These are phyloP conservation scores for Pyrus betulifolia DNA, from an alignment of 306 rosid species.

Conservation along the genomic window DNA sequence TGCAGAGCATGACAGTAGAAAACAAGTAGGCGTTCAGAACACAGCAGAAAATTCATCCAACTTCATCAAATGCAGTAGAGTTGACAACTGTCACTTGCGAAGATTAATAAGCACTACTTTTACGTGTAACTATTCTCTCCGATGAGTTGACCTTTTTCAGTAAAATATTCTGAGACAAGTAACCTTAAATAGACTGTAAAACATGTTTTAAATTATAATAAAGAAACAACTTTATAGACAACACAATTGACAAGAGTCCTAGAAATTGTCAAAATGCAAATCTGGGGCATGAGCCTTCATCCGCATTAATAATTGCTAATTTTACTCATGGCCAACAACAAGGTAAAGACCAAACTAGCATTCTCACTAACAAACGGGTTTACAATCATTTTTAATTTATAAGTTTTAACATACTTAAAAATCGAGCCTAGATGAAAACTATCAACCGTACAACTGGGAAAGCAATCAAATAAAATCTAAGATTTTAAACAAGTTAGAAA, in stretches of 20 bases:
- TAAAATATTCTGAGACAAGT: neutral
- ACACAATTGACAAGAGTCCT: neutral
- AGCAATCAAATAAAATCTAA: neutral
- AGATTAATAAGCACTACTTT: neutral
- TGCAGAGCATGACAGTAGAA: constrained; percentile 24
- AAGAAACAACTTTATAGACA: no score
- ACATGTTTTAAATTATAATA: no score
- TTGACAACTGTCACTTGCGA: neutral
- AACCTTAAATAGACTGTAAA: neutral
- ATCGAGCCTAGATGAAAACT: neutral
- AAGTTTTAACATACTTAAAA: neutral
- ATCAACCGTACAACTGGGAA: neutral
- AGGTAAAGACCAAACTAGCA: neutral
- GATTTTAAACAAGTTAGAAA: constrained; percentile 18
- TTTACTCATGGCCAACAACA: neutral
- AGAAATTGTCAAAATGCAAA: neutral
- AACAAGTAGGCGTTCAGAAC: neutral
- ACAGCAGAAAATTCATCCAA: neutral
- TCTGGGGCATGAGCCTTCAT: neutral
- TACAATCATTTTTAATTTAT: neutral
- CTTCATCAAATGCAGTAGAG: neutral
- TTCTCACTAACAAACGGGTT: neutral
- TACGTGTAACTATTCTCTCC: neutral
- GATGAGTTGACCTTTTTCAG: neutral
- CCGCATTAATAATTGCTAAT: neutral